A percentile compares a stretch with the other conserved stretches of the same genome.
Conservation (phyloP, 2,329 filamentous ascomycete genomes). For the Mycosphaerella arachidis region DNA sequence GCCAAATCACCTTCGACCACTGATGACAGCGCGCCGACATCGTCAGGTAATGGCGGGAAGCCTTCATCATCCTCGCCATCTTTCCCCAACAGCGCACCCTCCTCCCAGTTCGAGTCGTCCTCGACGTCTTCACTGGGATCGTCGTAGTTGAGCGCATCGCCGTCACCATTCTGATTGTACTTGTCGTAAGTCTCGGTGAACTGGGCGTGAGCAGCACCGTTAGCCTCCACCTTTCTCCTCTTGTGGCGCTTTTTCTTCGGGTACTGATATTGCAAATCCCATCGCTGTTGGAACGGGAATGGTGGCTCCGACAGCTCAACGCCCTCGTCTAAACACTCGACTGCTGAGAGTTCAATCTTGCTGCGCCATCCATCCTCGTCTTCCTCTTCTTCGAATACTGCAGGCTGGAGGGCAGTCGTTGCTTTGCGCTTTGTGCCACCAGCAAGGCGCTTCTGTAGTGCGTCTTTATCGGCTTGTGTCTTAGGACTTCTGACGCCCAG, state of each 20-base stretch:
- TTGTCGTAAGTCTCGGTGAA: slow-evolving; percentile 37
- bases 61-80: slow-evolving; percentile 47
- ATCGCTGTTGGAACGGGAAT: slow-evolving; percentile 80
- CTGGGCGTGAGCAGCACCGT: slow-evolving; percentile 39
- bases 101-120: slow-evolving; percentile 29
- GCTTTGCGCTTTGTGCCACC: slow-evolving; percentile 11
- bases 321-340: slow-evolving; percentile 74
- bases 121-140: slow-evolving; percentile 34
- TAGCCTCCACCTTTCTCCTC: slow-evolving; percentile 48
- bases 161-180: slow-evolving; percentile 32
- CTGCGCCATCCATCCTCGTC: slow-evolving; percentile 65
- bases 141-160: slow-evolving; percentile 40
- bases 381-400: slow-evolving; percentile 31
- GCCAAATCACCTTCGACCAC: slow-evolving; percentile 49
- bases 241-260: slow-evolving; percentile 44
- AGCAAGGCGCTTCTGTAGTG: slow-evolving; percentile 53
- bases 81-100: slow-evolving; percentile 25
- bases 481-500: slow-evolving; percentile 66
- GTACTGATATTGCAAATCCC: slow-evolving; percentile 69
- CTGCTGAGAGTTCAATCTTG: slow-evolving; percentile 69
- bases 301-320: slow-evolving; percentile 69
- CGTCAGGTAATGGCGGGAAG: slow-evolving; percentile 44
- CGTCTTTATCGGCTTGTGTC: slow-evolving; percentile 63
- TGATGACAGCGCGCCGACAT: slow-evolving; percentile 44
- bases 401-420: background rate